These are phyloP conservation scores for Boletus sp. DNA, from an alignment of 1,284 basidiomycete genomes.

Conservation along the genomic window DNA sequence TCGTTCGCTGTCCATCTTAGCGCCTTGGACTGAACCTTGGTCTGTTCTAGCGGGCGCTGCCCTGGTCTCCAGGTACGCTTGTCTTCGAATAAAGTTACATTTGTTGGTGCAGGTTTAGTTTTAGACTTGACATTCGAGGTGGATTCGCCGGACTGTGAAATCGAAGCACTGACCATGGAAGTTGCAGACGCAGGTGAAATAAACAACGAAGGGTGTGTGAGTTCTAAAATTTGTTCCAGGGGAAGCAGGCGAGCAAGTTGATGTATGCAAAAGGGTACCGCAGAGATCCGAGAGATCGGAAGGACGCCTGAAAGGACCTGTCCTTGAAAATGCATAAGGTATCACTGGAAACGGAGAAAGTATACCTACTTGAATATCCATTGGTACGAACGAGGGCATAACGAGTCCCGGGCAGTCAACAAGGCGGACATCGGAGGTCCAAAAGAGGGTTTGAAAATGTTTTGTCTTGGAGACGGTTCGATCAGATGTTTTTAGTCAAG, in stretches of 20 bases:
- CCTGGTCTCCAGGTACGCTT: conserved; percentile 70
- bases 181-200: conserved; percentile 26
- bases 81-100: conserved; percentile 39
- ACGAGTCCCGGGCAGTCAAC: conserved; percentile 86
- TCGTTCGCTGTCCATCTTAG: conserved; percentile 74
- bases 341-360: conserved; percentile 17
- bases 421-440: conserved; percentile 75
- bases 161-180: too few relatives aligned
- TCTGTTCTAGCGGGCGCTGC: conserved; percentile 32
- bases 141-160: background rate
- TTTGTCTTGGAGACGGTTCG: conserved; percentile 59
- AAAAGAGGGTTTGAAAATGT: conserved; percentile 90
- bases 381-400: conserved; percentile 71
- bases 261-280: conserved; percentile 71
- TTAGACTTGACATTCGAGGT: background rate
- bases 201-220: conserved; percentile 49
- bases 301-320: conserved; percentile 76
- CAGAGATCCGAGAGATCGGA: conserved; percentile 86
- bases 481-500: background rate
- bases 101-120: background rate
- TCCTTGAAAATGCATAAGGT: background rate
- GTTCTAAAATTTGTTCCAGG: conserved; percentile 66
- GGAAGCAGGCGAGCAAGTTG: conserved; percentile 70
- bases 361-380: conserved; percentile 69
- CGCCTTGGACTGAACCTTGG: conserved; percentile 19